Conservation (phyloP, 2,329 filamentous ascomycete genomes). For the Aspergillus sp. region DNA sequence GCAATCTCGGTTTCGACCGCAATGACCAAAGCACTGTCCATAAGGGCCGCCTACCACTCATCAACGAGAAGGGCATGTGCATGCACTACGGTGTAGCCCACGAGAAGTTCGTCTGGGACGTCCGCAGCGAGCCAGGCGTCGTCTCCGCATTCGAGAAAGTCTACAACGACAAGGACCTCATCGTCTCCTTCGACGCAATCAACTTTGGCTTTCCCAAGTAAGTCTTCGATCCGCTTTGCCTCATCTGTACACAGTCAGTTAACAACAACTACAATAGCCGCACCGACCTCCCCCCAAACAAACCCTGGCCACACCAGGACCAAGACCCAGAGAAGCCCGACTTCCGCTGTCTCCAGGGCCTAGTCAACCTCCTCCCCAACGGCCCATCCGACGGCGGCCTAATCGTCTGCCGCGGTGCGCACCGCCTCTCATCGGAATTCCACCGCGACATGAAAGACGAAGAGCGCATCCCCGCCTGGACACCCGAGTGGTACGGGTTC, state of each 20-base stretch:
- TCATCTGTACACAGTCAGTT: not conserved
- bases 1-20: conserved; percentile 37
- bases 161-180: conserved; percentile 47
- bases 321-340: conserved; percentile 47
- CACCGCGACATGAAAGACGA: conserved; percentile 29
- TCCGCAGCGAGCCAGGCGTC: conserved; percentile 51
- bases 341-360: conserved; percentile 52
- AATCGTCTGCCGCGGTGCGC: conserved; percentile 34
- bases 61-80: conserved; percentile 53
- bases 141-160: conserved; percentile 49
- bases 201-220: conserved; percentile 47
- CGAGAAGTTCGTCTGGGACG: conserved; percentile 51
- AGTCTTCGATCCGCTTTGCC: too few relatives aligned
- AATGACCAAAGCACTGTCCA: conserved; percentile 36
- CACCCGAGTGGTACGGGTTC: conserved; percentile 33
- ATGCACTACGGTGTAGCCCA: conserved; percentile 49
- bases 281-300: conserved; percentile 25
- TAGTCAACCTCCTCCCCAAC: conserved; percentile 46
- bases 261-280: not conserved
- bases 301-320: conserved; percentile 50
- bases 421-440: conserved; percentile 33
- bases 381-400: conserved; percentile 42
- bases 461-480: conserved; percentile 27
- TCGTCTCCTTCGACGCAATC: conserved; percentile 52
- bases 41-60: conserved; percentile 35